Percentiles rank a stretch among this genome's conserved stretches.
phyloP scores from a whole-genome alignment of 1,139 yeast species.

The Geotrichum restrictum region DNA sequence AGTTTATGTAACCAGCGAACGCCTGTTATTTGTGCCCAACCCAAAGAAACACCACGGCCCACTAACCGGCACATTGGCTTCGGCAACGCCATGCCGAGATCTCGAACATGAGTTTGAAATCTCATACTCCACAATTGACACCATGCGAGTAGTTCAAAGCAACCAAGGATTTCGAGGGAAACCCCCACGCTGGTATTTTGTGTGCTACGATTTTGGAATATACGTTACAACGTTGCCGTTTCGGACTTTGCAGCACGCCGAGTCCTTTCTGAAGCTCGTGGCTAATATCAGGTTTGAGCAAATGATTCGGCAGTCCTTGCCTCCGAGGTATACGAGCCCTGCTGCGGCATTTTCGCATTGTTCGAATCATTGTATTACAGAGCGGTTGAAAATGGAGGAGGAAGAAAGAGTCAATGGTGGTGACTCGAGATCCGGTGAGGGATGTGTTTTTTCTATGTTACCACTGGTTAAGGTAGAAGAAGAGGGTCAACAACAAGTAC shows the following conservation, averaged over 20 bases:
- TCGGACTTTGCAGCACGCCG: conserved; percentile 29
- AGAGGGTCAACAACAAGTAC: too few species aligned
- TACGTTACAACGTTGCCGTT: conserved; percentile 33
- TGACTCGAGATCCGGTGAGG: too few species aligned
- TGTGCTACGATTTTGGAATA: conserved; percentile 27
- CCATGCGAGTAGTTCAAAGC: conserved; percentile 33
- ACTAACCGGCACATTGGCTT: not conserved
- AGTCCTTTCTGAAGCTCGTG: conserved; percentile 32
- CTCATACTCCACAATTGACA: conserved; percentile 28
- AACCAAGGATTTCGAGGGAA: conserved; percentile 22
- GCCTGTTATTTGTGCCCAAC: conserved; percentile 33
- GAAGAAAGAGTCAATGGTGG: too few species aligned
- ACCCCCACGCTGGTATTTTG: conserved; percentile 29
- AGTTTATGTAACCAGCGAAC: conserved; percentile 34
- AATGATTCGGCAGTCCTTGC: conserved; percentile 32
- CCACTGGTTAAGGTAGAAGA: too few species aligned
- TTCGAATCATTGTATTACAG: too few species aligned
- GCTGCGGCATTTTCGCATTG: not conserved
- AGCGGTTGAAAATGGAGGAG: too few species aligned
- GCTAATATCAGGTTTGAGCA: conserved; percentile 36
- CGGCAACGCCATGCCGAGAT: not conserved
- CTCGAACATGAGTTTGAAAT: conserved; percentile 28
- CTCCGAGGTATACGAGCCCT: conserved; percentile 29
- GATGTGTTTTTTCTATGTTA: too few species aligned
- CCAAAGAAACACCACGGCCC: not conserved